These are phyloP conservation scores for Millerozyma acaciae DNA, from an alignment of 805 yeast species.

Conservation along the genomic window DNA sequence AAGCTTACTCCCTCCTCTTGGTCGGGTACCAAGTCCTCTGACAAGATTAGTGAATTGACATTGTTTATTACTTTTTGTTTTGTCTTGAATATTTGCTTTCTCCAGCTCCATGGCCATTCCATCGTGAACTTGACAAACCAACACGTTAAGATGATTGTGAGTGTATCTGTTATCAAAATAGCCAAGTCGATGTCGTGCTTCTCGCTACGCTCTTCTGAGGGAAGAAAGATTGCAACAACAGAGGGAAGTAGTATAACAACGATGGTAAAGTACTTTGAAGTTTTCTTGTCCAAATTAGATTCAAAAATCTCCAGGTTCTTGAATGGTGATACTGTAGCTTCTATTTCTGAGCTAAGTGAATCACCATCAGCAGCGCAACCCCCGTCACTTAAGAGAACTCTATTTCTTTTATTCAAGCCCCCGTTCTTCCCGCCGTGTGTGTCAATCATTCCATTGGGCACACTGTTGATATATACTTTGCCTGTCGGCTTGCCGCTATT, in stretches of 20 bases:
- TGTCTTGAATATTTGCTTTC: constrained; percentile 18
- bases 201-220: constrained; percentile 13
- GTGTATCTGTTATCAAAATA: constrained; percentile 25
- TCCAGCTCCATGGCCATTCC: constrained; percentile 45
- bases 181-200: constrained; percentile 17
- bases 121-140: constrained; percentile 30
- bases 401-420: neutral
- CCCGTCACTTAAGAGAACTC: no score
- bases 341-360: constrained; percentile 7
- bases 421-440: neutral
- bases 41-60: constrained; percentile 7
- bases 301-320: constrained; percentile 5
- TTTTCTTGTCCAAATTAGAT: constrained; percentile 9
- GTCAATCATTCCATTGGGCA: no score
- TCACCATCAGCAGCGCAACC: constrained; percentile 6
- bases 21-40: neutral
- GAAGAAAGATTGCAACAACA: constrained; percentile 20
- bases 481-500: no score
- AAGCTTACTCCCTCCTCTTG: neutral
- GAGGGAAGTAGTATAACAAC: constrained; percentile 23
- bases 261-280: constrained; percentile 17
- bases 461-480: neutral
- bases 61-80: constrained; percentile 14
- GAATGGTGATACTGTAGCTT: constrained; percentile 6
- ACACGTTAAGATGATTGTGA: constrained; percentile 28